Conservation (phyloP, 352 stramenopile genomes). For the Thraustochytrium sp. region DNA sequence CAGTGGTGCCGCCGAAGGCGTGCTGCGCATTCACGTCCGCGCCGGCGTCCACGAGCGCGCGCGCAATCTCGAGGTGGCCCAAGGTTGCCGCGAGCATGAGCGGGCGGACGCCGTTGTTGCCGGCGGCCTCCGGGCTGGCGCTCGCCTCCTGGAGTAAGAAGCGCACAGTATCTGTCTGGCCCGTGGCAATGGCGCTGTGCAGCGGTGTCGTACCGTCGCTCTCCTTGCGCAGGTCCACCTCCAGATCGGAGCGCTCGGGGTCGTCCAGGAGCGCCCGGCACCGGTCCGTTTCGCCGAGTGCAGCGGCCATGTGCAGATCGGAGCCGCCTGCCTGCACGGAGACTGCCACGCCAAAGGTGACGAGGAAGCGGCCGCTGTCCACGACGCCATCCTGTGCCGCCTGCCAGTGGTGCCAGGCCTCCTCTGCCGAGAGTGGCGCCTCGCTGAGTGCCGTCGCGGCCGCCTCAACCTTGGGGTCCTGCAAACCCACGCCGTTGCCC, state of each 20-base stretch:
- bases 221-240: slow-evolving; percentile 10
- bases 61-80: slow-evolving; percentile 42
- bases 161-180: not conserved
- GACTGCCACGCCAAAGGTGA: slow-evolving; percentile 5
- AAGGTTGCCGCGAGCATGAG: slow-evolving; percentile 48
- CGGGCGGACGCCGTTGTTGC: slow-evolving; percentile 15
- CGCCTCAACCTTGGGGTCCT: slow-evolving; percentile 7
- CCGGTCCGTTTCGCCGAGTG: not conserved
- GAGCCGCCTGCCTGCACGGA: slow-evolving; percentile 22
- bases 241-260: not conserved
- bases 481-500: not conserved
- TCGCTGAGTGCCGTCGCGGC: not conserved
- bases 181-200: slow-evolving; percentile 2
- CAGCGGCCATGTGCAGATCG: slow-evolving; percentile 26
- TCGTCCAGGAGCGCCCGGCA: not conserved
- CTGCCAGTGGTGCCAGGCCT: slow-evolving; percentile 29
- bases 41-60: slow-evolving; percentile 41
- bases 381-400: slow-evolving; percentile 22
- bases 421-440: not conserved
- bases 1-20: not conserved
- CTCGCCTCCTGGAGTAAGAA: not conserved
- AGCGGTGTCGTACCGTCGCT: slow-evolving; percentile 23
- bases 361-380: slow-evolving; percentile 8
- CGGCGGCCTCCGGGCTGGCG: not conserved
- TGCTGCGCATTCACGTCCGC: slow-evolving; percentile 31